Base-by-base conservation (phyloP, 2,329 filamentous ascomycete genomes). In the Neospermospora avenae region DNA sequence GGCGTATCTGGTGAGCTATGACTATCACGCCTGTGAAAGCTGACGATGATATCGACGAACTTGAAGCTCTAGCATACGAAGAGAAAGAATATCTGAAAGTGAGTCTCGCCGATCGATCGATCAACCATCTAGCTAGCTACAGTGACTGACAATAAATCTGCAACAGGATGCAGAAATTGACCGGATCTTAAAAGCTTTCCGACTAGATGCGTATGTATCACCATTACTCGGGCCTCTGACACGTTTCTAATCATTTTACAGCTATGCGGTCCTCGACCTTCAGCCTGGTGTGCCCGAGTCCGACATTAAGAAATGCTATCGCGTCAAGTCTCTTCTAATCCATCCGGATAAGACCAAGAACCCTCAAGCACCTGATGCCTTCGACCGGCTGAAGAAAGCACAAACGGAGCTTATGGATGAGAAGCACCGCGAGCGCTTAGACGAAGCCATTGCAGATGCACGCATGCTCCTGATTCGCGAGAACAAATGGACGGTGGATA, bases 341-440 rank as follows among this genome's bases (percentile, higher is more conserved):
- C 95, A 99, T 79, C 95, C 95, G 6, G 95, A 99, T 80, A 99
- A 99, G 76, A 97, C 95, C 59, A 87, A 87, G 71, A 98, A 99
- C 73, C 88, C 91, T 0, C 84, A 81, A 52, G 95, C 95, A 0
- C 93, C 95, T 3, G 95, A 98, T 70, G 95, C 95, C 66, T 99
- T 99, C 73, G 95, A 99, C 77, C 87, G 93, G 10, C 83, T 99
- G 28, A 96, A 96, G 72, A 97, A 98, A 77, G 95, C 95, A 0
- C 92, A 98, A 73, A 89, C 87, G 2, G 85, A 91, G 69, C 84
- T 99, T 4, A 88, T 96, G 79, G 95, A 99, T 75, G 93, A 98
- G 79, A 97, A 97, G 77, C 84, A 91, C 72, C 91, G 95, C 62
- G 84, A 83, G 63, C 84, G 85, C 37, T 86, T 99, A 1, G 95